Conservation (phyloP, 179 eudicot genomes). For the Silene vulgaris region DNA sequence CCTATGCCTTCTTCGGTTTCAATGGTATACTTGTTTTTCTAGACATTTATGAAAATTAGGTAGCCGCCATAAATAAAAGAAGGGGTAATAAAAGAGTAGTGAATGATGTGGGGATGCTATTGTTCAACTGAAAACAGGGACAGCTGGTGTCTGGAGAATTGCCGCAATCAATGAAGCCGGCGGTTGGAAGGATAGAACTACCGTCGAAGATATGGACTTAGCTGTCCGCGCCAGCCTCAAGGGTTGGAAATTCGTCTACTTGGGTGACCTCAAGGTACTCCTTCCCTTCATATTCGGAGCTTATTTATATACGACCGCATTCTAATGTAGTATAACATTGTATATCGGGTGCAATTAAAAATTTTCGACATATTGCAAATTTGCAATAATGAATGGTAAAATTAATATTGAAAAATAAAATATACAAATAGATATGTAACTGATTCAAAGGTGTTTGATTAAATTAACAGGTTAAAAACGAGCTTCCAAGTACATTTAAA, state of each 20-base stretch:
- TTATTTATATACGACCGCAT: no score
- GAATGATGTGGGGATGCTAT: background rate
- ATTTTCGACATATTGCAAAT: no score
- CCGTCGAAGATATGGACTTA: conserved; percentile 77
- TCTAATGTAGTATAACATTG: no score
- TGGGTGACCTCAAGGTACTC: conserved; percentile 41
- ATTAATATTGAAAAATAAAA: no score
- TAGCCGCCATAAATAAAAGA: background rate
- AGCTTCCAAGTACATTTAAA: conserved; percentile 66
- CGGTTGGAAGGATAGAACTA: conserved; percentile 79
- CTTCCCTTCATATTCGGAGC: background rate
- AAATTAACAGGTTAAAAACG: conserved; percentile 50
- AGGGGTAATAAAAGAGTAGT: background rate
- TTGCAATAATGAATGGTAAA: no score
- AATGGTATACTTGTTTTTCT: conserved; percentile 39
- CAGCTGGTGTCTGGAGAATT: conserved; percentile 85
- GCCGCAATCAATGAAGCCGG: conserved; percentile 75
- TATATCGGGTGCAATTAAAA: no score
- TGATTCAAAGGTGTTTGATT: background rate
- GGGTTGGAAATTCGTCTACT: conserved; percentile 69
- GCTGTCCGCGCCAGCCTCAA: conserved; percentile 73
- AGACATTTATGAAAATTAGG: no score
- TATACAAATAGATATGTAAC: background rate
- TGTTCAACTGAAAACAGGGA: conserved; percentile 37
- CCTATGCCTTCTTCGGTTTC: conserved; percentile 79